Evolutionary conservation across 2,329 filamentous ascomycete species (phyloP), one percentile per base, ranked within the genome.

Genomic region (Zarea fungicola): DNA sequence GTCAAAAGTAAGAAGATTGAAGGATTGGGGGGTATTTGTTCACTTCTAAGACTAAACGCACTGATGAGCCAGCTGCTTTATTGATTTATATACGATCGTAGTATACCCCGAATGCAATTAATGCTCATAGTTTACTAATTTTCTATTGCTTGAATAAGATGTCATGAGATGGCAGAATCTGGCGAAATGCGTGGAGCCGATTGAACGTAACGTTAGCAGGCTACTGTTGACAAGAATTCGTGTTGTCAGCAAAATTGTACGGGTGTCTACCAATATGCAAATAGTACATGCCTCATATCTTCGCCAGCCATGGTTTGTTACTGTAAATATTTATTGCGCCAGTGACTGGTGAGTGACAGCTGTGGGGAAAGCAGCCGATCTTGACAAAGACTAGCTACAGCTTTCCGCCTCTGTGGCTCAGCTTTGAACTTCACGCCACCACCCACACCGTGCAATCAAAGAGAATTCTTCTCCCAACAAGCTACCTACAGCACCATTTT

Each of bases 21-120:
- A 42, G 31, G 46, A 36, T 4, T 28, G 25, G 35, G n/a, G 31
- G 46, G 32, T 42, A 49, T 49, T 21, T 49, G 46, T 49, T 49
- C 46, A 37, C 39, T 49, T 49, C 46, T 49, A 49, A 49, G 23
- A 25, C 39, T 37, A 42, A n/a, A 35, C 45, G 45, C 46, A 32
- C 46, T 49, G 46, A 49, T 26, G 39, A 49, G 29, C 14, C 46
- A 49, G 46, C 46, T 42, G 46, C 46, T 49, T 29, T 49, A 49
- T 49, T 49, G 46, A 49, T 49, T 49, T 49, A 49, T 22, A 48
- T 37, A 49, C 31, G 39, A 29, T 48, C 46, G 46, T 49, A 49
- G 46, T 49, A 49, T 49, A 49, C 46, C 46, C 46, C 46, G 29
- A 41, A 42, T 29, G 39, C 46, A 34, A 42, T 37, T 49, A 42